Base-by-base conservation (phyloP, 352 stramenopile species). In the Globisporangium polare region DNA sequence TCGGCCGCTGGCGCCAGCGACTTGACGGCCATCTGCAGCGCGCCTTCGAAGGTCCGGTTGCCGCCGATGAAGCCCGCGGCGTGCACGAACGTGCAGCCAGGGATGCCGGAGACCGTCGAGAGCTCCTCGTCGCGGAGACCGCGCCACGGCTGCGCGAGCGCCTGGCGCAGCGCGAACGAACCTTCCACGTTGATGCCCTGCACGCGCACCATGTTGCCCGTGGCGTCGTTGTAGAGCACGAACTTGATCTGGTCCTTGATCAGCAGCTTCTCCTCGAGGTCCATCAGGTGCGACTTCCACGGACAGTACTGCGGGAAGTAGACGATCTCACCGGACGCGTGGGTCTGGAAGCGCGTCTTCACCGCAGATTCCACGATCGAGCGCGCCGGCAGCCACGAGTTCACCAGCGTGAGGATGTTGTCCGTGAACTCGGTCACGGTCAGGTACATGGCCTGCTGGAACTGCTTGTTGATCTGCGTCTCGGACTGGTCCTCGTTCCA, bases 41-140 rank as follows among this genome's bases (percentile, higher is more conserved):
- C 97, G 26, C 97, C 97, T 58, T 98, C 93, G 62, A 90, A 97
- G 39, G 82, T 99, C 53, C 90, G 88, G 80, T 99, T 98, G 61
- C 97, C 97, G 13, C 97, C 97, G 61, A 99, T 99, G 77, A 99
- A 99, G 39, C 97, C 97, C n/a, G 89, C 92, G 5, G 92, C 96
- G 80, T 99, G 97, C 63, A 98, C 92, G 73, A 99, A 99, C 3
- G 90, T 97, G 76, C 89, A 96, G 62, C 90, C 97, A 18, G 86
- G 72, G 68, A 99, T 98, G 24, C 96, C 96, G 2, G 86, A 69
- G 12, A 95, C 66, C 9, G 67, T 63, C 31, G 76, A 89, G 33
- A 99, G 78, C 58, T 98, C 93, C 22, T 92, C 84, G 77, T 99
- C 91, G 31, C 97, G 80, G 24, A 99, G 70, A 29, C 97, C 97